phyloP scores from a whole-genome alignment of 768 basidiomycete genomes.

The Agrocybe praecox region DNA sequence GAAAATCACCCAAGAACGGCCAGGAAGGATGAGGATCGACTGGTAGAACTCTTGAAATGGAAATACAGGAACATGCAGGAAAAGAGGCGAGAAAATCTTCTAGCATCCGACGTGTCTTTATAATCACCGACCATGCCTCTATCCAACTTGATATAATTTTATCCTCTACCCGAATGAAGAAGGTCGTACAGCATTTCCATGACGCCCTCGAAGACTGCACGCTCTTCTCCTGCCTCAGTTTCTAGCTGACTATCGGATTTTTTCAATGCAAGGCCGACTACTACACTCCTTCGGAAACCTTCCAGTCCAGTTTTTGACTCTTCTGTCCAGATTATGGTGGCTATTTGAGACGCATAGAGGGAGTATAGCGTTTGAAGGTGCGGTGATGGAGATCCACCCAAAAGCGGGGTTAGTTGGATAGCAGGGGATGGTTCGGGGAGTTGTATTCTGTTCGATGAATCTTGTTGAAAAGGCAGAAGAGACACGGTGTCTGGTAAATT shows the following conservation, averaged over 20 bases:
- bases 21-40: constrained; percentile 53
- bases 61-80: constrained; percentile 58
- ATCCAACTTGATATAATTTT: neutral
- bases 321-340: constrained; percentile 77
- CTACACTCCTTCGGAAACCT: constrained; percentile 54
- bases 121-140: constrained; percentile 19
- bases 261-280: constrained; percentile 75
- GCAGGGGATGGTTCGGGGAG: constrained; percentile 70
- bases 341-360: constrained; percentile 85
- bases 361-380: constrained; percentile 73
- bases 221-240: constrained; percentile 31
- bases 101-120: constrained; percentile 46
- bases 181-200: constrained; percentile 48
- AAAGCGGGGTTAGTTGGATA: constrained; percentile 73
- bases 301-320: constrained; percentile 42
- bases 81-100: constrained; percentile 29
- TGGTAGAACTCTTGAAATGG: constrained; percentile 62
- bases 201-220: constrained; percentile 46
- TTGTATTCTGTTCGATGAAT: constrained; percentile 32
- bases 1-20: constrained; percentile 80
- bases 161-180: constrained; percentile 21
- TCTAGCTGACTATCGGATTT: constrained; percentile 31
- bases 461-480: constrained; percentile 42
- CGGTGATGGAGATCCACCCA: constrained; percentile 74
- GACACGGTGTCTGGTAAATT: constrained; percentile 67